A percentile compares a stretch with the other conserved stretches of the same genome.
These are phyloP conservation scores for Trametopsis cervina DNA, from an alignment of 768 basidiomycete species.

Conservation along the genomic window DNA sequence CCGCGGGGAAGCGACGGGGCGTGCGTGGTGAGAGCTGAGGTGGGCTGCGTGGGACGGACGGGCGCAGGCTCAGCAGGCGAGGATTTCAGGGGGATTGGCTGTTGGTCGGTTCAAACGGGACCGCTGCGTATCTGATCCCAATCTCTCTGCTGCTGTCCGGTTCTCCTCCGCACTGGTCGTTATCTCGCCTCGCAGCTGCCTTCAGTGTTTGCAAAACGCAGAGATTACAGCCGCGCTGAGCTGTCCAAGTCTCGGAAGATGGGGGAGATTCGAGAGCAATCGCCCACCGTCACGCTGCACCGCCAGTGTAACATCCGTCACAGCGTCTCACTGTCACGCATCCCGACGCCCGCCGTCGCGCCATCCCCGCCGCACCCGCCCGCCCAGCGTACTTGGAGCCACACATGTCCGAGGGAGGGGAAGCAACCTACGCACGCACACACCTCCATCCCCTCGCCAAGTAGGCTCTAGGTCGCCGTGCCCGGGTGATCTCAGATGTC, in stretches of 20 bases:
- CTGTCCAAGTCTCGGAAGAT: neutral
- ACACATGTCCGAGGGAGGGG: neutral
- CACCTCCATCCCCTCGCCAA: no score
- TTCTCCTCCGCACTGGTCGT: neutral
- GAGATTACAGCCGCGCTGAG: neutral
- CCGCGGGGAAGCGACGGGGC: slow-evolving; percentile 3
- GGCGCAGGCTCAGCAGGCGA: neutral
- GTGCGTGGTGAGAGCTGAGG: neutral
- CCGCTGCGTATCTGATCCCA: neutral
- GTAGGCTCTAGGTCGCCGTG: no score
- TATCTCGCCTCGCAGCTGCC: no score
- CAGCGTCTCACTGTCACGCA: neutral
- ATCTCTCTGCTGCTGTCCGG: neutral
- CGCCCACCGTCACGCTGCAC: neutral
- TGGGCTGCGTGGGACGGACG: neutral
- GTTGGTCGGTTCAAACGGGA: no score
- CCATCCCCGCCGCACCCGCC: neutral
- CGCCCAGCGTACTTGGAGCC: neutral
- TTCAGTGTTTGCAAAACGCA: neutral
- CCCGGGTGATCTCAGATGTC: neutral
- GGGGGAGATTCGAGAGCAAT: neutral
- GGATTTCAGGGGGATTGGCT: neutral
- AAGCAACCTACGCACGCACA: neutral
- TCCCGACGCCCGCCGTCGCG: neutral
- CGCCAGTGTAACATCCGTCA: neutral